These are phyloP conservation scores for Colletotrichum tabaci DNA, from an alignment of 2,329 filamentous ascomycete genomes.

Conservation along the genomic window DNA sequence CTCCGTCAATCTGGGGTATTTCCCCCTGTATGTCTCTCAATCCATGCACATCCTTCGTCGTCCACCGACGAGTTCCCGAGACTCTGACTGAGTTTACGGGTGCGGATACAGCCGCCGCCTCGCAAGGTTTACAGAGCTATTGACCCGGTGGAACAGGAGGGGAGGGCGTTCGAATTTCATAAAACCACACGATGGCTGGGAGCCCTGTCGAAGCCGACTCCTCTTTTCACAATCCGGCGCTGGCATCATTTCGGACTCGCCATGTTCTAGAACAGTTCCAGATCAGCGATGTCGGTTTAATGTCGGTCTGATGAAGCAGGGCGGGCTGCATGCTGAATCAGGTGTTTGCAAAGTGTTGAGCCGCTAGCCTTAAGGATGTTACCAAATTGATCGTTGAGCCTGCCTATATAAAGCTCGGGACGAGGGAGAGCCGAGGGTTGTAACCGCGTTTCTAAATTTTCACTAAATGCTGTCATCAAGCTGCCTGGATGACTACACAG, in stretches of 20 bases:
- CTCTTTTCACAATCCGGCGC: neutral
- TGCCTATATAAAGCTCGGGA: neutral
- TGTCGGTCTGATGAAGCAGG: neutral
- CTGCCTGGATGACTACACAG: too few species aligned
- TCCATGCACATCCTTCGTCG: neutral
- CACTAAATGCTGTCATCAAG: too few species aligned
- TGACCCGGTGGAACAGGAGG: neutral
- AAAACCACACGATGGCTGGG: neutral
- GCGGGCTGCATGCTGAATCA: neutral
- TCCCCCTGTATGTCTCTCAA: neutral
- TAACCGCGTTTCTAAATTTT: too few species aligned
- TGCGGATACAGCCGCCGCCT: slow-evolving; percentile 5
- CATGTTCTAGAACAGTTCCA: slow-evolving; percentile 14
- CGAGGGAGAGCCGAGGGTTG: too few species aligned
- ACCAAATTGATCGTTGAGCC: neutral
- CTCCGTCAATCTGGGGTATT: neutral
- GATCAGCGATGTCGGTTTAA: neutral
- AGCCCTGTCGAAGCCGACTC: neutral
- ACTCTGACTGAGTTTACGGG: neutral
- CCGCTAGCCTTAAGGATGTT: neutral
- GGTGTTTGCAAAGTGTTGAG: neutral
- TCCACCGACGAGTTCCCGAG: neutral
- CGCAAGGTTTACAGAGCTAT: neutral
- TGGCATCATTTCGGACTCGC: neutral
- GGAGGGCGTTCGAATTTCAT: neutral